Base-by-base conservation (phyloP, 2,329 filamentous ascomycete genomes). In the Chaetomium sp. region DNA sequence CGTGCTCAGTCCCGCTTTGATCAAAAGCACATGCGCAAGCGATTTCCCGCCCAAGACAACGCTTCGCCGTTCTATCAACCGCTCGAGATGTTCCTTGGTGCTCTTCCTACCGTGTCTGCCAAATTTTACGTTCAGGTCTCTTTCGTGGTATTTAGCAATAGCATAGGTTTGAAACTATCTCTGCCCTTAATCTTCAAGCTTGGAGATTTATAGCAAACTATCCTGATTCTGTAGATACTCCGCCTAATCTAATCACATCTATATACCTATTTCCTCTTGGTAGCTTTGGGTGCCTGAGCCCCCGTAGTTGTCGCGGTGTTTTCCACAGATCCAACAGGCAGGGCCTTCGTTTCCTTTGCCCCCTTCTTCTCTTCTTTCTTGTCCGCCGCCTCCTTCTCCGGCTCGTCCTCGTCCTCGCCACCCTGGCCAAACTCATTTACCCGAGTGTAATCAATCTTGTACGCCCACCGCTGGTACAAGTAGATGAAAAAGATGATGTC, bases 401-500 rank as follows among this genome's bases (percentile, higher is more conserved):
- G 66, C 41, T 69, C 69, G 64, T 12, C 52, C 32, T 80, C 89
- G 33, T 89, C 88, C n/a, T 95, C 92, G n/a, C 94, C 94, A 38
- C 92, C 94, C 77, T 97, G 94, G 7, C 94, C 94, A 69, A 97
- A 99, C 72, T 99, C 94, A 71, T 99, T 99, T 68, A 99, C 88
- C 60, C 94, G 84, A 9, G 81, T 86, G 74, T 92, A 94, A 71
- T 99, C 94, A 59, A 94, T 79, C 74, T 87, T 90, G 78, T 99
- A 99, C 53, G 87, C 87, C 81, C 85, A 99, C 59, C 86, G 83
- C 75, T 99, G 94, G 74, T 99, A 99, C 4, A 99, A 65, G 74
- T 96, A 99, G 57, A 99, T 80, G 70, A 99, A 99, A 79, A 99
- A 99, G 69, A 99, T 97, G 62, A 99, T 79, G 68, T 99, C 94